A percentile compares a stretch with the other conserved stretches of the same genome.
phyloP scores from a whole-genome alignment of 768 basidiomycete genomes.

The Clitopilus passeckerianus region DNA sequence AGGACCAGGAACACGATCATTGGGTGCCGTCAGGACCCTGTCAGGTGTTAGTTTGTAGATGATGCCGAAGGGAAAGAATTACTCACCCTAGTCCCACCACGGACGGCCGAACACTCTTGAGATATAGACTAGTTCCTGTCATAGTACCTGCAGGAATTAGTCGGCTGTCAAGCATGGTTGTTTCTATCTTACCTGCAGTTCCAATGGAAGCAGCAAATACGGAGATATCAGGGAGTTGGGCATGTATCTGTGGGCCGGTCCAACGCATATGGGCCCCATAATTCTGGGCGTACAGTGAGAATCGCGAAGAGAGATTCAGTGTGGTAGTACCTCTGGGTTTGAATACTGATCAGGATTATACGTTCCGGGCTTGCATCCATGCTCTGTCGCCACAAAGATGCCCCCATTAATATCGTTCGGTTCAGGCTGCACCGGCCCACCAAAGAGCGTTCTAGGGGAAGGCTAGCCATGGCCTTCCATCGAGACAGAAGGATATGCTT shows the following conservation, averaged over 20 bases:
- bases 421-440: slow-evolving; percentile 16
- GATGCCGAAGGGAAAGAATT: background rate
- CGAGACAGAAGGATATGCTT: background rate
- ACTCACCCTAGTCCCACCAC: slow-evolving; percentile 13
- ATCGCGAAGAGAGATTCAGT: background rate
- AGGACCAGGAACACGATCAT: slow-evolving; percentile 17
- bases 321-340: slow-evolving; percentile 9
- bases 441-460: slow-evolving; percentile 13
- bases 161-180: background rate
- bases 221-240: slow-evolving; percentile 16
- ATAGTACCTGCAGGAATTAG: slow-evolving; percentile 15
- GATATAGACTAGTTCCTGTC: slow-evolving; percentile 17
- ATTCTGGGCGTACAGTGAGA: slow-evolving; percentile 9
- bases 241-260: slow-evolving; percentile 19
- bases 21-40: slow-evolving; percentile 15
- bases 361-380: slow-evolving; percentile 9
- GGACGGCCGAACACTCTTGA: slow-evolving; percentile 14
- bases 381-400: slow-evolving; percentile 11
- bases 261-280: slow-evolving; percentile 18
- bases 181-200: slow-evolving; percentile 11
- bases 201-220: slow-evolving; percentile 17
- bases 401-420: slow-evolving; percentile 17
- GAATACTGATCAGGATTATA: slow-evolving; percentile 19
- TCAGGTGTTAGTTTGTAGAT: background rate
- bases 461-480: background rate